Base-by-base conservation (phyloP, 768 basidiomycete genomes). In the Amylocystis lapponica region DNA sequence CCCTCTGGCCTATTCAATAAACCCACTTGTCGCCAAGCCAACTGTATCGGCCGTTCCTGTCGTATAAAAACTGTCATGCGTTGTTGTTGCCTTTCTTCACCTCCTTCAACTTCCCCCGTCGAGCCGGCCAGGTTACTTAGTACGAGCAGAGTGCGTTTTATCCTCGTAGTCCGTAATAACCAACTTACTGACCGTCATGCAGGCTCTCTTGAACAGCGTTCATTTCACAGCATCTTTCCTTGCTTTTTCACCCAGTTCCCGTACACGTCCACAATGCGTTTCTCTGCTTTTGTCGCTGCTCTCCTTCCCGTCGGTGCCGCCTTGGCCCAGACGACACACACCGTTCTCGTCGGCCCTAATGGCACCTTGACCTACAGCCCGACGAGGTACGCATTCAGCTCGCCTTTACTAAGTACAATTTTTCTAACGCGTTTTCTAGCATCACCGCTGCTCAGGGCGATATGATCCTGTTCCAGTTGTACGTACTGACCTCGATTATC, bases 381-480 rank as follows among this genome's bases (percentile, higher is more conserved):
- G 5, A 17, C 39, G 23, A 25, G 33, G 52, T 53, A 25, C 32
- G 53, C 44, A 17, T 23, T 20, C 9, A 29, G 16, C 13, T 12
- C 16, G 56, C 33, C 41, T 26, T 38, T 19, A 5, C 19, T 22
- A 16, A n/a, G 37, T 40, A 27, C 41, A 23, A 4, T 32, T 21
- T n/a, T 9, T 25, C 22, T 6, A 7, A 17, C 29, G 8, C 22
- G 39, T 20, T 43, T 68, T 70, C n/a, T 41, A 56, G 58, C 41
- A 56, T 76, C 36, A 71, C 64, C 11, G 74, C 69, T 8, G 37
- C 36, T 52, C 48, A 13, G 39, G 74, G 74, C 27, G 79, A 83
- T 52, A 69, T 56, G 13, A 53, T 82, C 49, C 46, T 62, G 37
- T 81, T 81, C 64, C 63, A 71, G 53, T 82, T 79, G 74, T 75